These are phyloP conservation scores for Castanea mollissima DNA, from an alignment of 306 rosid genomes.

Conservation along the genomic window DNA sequence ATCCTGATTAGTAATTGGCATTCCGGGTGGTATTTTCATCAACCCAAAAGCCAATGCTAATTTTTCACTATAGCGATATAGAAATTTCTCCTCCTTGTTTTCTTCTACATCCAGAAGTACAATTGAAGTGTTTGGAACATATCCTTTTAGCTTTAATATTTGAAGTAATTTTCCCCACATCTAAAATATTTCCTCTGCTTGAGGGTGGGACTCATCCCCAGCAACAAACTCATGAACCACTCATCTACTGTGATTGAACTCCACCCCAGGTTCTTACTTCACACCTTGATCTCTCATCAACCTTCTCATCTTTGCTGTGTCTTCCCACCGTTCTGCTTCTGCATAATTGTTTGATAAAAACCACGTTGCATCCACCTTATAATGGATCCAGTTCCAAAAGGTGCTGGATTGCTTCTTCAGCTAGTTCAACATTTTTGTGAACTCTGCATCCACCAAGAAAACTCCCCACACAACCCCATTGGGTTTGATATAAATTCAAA, in stretches of 20 bases:
- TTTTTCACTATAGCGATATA: slow-evolving; percentile 48
- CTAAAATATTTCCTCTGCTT: slow-evolving; percentile 33
- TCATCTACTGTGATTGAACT: slow-evolving; percentile 48
- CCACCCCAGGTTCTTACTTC: slow-evolving; percentile 48
- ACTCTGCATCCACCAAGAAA: slow-evolving; percentile 62
- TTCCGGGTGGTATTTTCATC: slow-evolving; percentile 38
- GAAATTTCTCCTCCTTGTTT: slow-evolving; percentile 41
- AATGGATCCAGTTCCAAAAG: slow-evolving; percentile 46
- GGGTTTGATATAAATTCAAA: slow-evolving; percentile 41
- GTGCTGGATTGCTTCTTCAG: slow-evolving; percentile 45
- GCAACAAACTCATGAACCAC: slow-evolving; percentile 45
- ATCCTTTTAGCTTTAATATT: slow-evolving; percentile 40
- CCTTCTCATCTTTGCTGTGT: slow-evolving; percentile 32
- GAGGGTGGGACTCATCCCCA: slow-evolving; percentile 57
- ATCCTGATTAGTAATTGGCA: slow-evolving; percentile 45
- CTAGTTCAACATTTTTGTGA: slow-evolving; percentile 34
- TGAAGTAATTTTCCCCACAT: slow-evolving; percentile 46
- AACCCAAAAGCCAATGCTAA: slow-evolving; percentile 45
- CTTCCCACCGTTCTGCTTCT: slow-evolving; percentile 46
- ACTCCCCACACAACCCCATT: slow-evolving; percentile 59
- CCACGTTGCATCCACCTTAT: slow-evolving; percentile 53
- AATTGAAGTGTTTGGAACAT: slow-evolving; percentile 55
- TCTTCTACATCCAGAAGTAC: slow-evolving; percentile 54
- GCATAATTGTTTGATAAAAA: slow-evolving; percentile 50
- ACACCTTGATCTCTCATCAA: slow-evolving; percentile 50